These are phyloP conservation scores for Quercus berberidifolia DNA, from an alignment of 306 rosid species.

Conservation along the genomic window DNA sequence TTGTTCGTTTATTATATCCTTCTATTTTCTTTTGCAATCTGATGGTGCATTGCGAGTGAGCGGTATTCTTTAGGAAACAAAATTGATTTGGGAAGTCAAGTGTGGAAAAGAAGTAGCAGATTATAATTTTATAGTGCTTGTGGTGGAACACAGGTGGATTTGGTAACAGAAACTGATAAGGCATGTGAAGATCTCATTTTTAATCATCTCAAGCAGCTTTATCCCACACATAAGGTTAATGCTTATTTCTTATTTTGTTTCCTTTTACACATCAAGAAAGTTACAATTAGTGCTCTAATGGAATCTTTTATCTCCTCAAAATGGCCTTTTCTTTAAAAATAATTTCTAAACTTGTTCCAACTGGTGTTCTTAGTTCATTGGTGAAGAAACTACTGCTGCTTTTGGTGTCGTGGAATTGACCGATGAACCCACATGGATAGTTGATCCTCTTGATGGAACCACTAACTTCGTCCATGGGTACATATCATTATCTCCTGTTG, in stretches of 20 bases:
- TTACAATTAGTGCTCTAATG: conserved; percentile 5
- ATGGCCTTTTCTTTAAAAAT: background rate
- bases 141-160: conserved; percentile 70
- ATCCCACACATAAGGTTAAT: conserved; percentile 83
- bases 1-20: background rate
- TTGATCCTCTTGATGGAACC: conserved; percentile 98
- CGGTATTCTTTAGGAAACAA: background rate
- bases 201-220: conserved; percentile 67
- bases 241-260: conserved; percentile 5
- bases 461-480: conserved; percentile 98
- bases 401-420: conserved; percentile 80
- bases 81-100: background rate
- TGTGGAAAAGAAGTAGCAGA: background rate
- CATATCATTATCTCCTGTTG: conserved; percentile 24
- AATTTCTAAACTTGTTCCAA: conserved; percentile 12
- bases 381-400: conserved; percentile 97
- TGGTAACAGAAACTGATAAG: conserved; percentile 98
- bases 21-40: background rate
- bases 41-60: background rate
- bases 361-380: conserved; percentile 65
- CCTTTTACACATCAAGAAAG: background rate
- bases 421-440: conserved; percentile 95
- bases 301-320: background rate
- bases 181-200: conserved; percentile 92
- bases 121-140: background rate